Conservation (phyloP, 78 protist genomes). For the Cyanophora paradoxa region DNA sequence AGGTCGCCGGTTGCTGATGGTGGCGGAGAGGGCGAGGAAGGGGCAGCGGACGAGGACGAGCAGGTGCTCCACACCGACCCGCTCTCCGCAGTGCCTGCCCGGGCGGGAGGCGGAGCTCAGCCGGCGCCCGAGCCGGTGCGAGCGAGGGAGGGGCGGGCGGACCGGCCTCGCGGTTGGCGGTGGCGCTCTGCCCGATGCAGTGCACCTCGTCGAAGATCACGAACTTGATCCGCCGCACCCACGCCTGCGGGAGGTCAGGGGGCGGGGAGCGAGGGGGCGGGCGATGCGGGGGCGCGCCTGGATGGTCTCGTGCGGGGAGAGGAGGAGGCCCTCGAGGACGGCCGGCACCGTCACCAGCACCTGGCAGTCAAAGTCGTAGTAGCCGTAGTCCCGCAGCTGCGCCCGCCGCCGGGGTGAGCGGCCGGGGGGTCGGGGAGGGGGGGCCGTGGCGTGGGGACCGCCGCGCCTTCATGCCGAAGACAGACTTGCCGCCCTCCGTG, state of each 20-base stretch:
- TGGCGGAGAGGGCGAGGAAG: conserved; percentile 86
- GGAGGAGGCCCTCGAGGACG: conserved; percentile 27
- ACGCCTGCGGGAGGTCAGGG: too few relatives aligned
- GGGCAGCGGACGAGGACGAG: conserved; percentile 52
- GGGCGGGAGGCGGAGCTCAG: too few relatives aligned
- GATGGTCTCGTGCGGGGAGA: not conserved
- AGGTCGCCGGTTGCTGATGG: conserved; percentile 68
- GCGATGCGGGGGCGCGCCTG: too few relatives aligned
- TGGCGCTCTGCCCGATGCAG: conserved; percentile 25
- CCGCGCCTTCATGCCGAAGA: not conserved
- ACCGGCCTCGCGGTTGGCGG: too few relatives aligned
- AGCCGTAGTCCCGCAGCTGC: not conserved
- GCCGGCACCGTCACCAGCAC: conserved; percentile 46
- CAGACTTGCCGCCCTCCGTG: not conserved
- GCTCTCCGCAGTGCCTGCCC: conserved; percentile 1
- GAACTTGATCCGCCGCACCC: conserved; percentile 46
- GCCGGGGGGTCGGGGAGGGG: not conserved
- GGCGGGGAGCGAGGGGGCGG: too few relatives aligned
- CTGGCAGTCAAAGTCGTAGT: not conserved
- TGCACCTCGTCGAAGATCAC: conserved; percentile 86
- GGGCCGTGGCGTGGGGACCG: not conserved
- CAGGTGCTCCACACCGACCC: conserved; percentile 67
- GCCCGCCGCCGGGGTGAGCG: not conserved
- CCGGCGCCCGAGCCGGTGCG: too few relatives aligned
- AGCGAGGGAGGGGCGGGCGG: too few relatives aligned